A percentile compares a stretch with the other conserved stretches of the same genome.
Evolutionary conservation across 352 stramenopile genomes (phyloP).

Genomic region (Globisporangium okanoganense): DNA sequence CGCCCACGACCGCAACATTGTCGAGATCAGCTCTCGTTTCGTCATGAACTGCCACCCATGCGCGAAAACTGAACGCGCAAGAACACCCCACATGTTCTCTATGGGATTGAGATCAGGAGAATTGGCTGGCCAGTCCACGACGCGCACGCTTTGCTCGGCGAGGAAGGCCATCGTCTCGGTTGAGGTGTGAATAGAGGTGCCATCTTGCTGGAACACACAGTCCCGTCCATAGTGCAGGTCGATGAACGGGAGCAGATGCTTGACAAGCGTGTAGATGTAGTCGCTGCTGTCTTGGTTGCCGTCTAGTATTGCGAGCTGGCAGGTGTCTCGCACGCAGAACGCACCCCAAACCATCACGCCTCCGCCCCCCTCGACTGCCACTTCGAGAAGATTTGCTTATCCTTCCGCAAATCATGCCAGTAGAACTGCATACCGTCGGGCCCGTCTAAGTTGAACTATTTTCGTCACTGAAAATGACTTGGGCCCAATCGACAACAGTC

Average conservation of each 20-base stretch:
- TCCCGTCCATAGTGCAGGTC: neutral
- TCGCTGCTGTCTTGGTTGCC: neutral
- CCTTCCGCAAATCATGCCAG: neutral
- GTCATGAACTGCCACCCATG: neutral
- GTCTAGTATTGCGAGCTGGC: neutral
- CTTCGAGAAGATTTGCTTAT: neutral
- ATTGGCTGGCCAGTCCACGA: neutral
- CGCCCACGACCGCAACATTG: neutral
- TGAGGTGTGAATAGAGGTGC: neutral
- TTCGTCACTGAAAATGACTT: neutral
- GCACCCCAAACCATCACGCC: neutral
- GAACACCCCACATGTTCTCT: neutral
- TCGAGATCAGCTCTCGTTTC: neutral
- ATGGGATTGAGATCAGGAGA: neutral
- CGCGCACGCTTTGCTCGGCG: neutral
- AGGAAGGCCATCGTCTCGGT: neutral
- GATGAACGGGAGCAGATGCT: neutral
- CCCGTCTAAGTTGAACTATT: neutral
- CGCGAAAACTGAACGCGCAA: neutral
- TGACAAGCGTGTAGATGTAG: neutral
- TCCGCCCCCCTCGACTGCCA: neutral
- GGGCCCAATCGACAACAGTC: neutral
- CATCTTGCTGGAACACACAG: neutral
- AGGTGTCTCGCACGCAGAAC: neutral
- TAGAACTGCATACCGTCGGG: neutral